Evolutionary conservation across 805 yeast genomes (phyloP).

Genomic region (Saccharomycopsis guyanensis): DNA sequence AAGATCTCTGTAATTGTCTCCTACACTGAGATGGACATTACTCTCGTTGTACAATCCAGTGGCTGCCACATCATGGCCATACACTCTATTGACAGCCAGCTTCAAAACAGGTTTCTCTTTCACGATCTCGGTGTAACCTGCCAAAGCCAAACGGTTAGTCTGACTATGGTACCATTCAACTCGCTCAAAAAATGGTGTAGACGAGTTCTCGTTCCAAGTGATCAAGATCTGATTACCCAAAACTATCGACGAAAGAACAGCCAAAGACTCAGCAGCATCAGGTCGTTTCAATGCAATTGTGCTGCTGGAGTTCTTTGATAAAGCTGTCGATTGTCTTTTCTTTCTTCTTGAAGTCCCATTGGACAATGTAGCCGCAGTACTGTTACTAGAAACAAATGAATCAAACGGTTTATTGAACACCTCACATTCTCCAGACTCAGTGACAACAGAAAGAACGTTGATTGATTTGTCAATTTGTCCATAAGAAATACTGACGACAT

Average conservation of each 20-base stretch:
- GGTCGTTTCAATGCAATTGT: slow-evolving; percentile 43
- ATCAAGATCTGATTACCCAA: slow-evolving; percentile 32
- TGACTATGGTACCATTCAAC: slow-evolving; percentile 45
- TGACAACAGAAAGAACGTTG: slow-evolving; percentile 41
- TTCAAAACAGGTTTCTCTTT: slow-evolving; percentile 7
- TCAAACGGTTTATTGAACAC: slow-evolving; percentile 53
- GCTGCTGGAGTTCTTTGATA: slow-evolving; percentile 45
- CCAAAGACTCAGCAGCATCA: slow-evolving; percentile 26
- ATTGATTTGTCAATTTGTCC: slow-evolving; percentile 20
- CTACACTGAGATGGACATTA: slow-evolving; percentile 41
- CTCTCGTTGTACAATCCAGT: slow-evolving; percentile 53
- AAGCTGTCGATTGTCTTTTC: slow-evolving; percentile 40
- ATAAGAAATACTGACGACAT: slow-evolving; percentile 41
- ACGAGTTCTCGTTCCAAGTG: slow-evolving; percentile 58
- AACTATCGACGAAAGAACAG: slow-evolving; percentile 28
- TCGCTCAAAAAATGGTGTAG: slow-evolving; percentile 48
- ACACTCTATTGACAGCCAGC: slow-evolving; percentile 7
- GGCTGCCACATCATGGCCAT: slow-evolving; percentile 41
- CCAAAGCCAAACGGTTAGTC: slow-evolving; percentile 8
- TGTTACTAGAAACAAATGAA: slow-evolving; percentile 10
- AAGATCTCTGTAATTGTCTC: slow-evolving; percentile 53
- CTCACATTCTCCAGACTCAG: slow-evolving; percentile 72
- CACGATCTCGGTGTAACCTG: neutral
- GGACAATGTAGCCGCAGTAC: slow-evolving; percentile 3
- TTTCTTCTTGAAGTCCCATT: slow-evolving; percentile 18